Conservation (phyloP, 768 basidiomycete genomes). For the Strobilomyces dryophilus region DNA sequence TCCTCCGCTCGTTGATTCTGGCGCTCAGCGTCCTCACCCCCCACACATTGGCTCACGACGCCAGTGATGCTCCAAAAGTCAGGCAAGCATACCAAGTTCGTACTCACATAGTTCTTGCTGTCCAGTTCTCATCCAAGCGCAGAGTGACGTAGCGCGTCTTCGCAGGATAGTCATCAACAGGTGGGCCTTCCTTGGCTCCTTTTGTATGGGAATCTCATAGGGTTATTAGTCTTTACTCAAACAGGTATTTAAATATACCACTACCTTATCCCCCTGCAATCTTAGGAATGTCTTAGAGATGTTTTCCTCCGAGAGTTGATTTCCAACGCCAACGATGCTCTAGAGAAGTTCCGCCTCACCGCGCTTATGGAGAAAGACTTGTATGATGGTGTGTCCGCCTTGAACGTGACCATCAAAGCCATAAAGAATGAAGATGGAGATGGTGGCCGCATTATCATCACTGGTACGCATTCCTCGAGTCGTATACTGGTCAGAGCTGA, state of each 20-base stretch:
- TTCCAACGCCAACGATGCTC: constrained; percentile 94
- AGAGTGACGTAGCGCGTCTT: constrained; percentile 93
- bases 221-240: constrained; percentile 68
- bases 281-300: constrained; percentile 42
- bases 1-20: constrained; percentile 48
- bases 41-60: constrained; percentile 48
- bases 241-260: constrained; percentile 44
- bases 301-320: constrained; percentile 87
- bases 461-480: constrained; percentile 44
- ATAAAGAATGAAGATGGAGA: constrained; percentile 62
- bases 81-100: constrained; percentile 72
- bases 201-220: constrained; percentile 6
- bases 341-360: constrained; percentile 89
- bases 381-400: constrained; percentile 62
- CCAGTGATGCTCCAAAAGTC: constrained; percentile 40
- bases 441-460: constrained; percentile 69
- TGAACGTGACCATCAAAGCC: constrained; percentile 90
- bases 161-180: constrained; percentile 93
- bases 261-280: not conserved
- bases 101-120: not conserved
- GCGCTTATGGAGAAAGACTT: constrained; percentile 72
- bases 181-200: constrained; percentile 29
- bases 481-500: constrained; percentile 1
- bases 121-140: constrained; percentile 5
- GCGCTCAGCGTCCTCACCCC: constrained; percentile 42